phyloP scores from a whole-genome alignment of 148 eudicot genomes.

The Silene conica region DNA sequence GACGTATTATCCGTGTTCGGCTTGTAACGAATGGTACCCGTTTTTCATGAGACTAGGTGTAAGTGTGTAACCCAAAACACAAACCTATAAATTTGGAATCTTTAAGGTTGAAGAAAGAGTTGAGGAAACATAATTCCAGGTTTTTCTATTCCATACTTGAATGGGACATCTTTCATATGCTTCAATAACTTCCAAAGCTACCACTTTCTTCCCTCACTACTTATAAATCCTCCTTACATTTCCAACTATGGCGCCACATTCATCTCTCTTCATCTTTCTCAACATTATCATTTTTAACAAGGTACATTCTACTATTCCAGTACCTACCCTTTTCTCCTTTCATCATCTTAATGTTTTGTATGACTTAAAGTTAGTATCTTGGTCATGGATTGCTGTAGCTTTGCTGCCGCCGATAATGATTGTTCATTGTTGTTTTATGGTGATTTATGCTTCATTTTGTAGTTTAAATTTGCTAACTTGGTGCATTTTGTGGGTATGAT shows the following conservation, averaged over 20 bases:
- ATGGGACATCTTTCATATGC: not conserved
- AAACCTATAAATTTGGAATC: conserved; percentile 21
- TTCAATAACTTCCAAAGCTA: conserved; percentile 15
- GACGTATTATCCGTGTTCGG: no score
- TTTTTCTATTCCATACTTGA: conserved; percentile 30
- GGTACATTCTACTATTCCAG: no score
- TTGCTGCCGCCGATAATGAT: not conserved
- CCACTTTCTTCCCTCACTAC: conserved; percentile 17
- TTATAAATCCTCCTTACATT: not conserved
- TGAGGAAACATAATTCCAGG: not conserved
- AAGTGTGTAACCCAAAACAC: no score
- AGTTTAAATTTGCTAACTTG: no score
- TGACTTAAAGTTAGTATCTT: not conserved
- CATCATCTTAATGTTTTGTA: not conserved
- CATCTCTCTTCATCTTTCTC: not conserved
- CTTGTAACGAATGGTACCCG: no score
- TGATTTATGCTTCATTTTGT: no score
- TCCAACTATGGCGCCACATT: conserved; percentile 9
- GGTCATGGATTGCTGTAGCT: not conserved
- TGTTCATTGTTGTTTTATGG: no score
- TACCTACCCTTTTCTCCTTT: not conserved
- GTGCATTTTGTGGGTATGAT: not conserved
- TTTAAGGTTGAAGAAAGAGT: not conserved
- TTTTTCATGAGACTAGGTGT: no score
- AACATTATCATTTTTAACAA: not conserved